A percentile compares a stretch with the other conserved stretches of the same genome.
Evolutionary conservation across 2,329 filamentous ascomycete species (phyloP).

Genomic region (Amesomyces nigricolor): DNA sequence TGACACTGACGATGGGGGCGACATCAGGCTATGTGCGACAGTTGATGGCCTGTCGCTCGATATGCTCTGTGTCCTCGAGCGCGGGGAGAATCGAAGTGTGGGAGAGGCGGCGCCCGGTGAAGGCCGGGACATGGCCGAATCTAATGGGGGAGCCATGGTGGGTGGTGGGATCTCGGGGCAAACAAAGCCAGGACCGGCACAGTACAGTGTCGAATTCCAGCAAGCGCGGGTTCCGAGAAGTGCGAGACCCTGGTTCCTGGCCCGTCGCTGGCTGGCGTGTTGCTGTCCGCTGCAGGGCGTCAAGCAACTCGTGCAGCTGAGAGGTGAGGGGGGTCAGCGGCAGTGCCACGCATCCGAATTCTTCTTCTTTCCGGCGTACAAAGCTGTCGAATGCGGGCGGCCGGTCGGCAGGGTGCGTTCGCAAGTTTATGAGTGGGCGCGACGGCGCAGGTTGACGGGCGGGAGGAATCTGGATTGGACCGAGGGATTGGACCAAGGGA

Average conservation of each 20-base stretch:
- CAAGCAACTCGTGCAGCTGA: conserved; percentile 16
- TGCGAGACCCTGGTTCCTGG: background rate
- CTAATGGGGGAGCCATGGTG: conserved; percentile 25
- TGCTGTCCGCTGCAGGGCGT: conserved; percentile 11
- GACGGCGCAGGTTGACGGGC: conserved; percentile 2
- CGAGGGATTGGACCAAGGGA: background rate
- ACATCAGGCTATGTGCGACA: conserved; percentile 53
- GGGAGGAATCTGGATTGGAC: background rate
- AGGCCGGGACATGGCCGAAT: conserved; percentile 25
- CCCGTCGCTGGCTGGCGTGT: no score
- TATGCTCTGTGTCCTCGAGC: conserved; percentile 56
- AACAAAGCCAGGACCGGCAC: conserved; percentile 1
- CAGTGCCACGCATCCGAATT: conserved; percentile 20
- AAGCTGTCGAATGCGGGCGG: conserved; percentile 11
- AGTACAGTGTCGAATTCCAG: conserved; percentile 5
- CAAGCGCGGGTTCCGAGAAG: background rate
- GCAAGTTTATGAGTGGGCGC: background rate
- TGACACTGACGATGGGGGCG: conserved; percentile 62
- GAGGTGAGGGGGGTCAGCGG: conserved; percentile 15
- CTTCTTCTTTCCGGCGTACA: conserved; percentile 12
- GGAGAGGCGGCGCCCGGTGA: conserved; percentile 28
- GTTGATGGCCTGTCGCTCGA: conserved; percentile 66
- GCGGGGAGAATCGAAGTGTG: conserved; percentile 25
- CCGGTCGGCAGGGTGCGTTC: conserved; percentile 4
- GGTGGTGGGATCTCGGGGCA: background rate